These are phyloP conservation scores for Closterium sp. DNA, from an alignment of 139 green algal genomes.

Conservation along the genomic window DNA sequence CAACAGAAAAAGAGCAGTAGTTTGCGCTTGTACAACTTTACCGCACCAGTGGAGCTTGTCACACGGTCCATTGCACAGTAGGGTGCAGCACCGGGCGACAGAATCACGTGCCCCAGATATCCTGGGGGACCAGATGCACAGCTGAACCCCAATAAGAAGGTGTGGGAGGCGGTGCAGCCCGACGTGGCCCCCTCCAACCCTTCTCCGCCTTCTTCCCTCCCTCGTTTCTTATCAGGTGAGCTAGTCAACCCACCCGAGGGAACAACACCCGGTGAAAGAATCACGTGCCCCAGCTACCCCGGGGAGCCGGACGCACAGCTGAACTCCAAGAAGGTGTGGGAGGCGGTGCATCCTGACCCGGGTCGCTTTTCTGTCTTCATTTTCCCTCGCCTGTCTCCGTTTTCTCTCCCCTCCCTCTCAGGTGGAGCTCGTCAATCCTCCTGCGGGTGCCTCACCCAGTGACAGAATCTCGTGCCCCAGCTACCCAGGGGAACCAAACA, in stretches of 20 bases:
- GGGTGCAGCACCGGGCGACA: constrained; percentile 67
- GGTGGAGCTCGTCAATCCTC: constrained; percentile 80
- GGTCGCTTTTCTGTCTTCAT: neutral
- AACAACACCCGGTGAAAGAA: constrained; percentile 65
- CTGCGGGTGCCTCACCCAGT: constrained; percentile 64
- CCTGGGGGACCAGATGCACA: constrained; percentile 71
- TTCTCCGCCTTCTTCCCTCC: neutral
- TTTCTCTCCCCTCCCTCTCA: neutral
- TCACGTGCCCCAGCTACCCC: constrained; percentile 68
- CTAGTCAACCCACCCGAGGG: constrained; percentile 78
- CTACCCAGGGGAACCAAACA: constrained; percentile 73
- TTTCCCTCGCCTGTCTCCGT: neutral
- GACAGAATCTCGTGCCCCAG: constrained; percentile 73
- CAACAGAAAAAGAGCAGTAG: too few relatives aligned
- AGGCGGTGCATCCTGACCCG: constrained; percentile 34
- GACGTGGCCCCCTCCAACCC: neutral
- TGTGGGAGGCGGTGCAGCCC: constrained; percentile 35
- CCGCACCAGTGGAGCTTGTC: constrained; percentile 79
- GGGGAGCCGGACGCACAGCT: constrained; percentile 78
- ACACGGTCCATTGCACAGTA: constrained; percentile 77
- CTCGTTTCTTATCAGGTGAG: constrained; percentile 57
- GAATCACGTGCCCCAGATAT: constrained; percentile 70
- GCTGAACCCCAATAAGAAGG: constrained; percentile 64
- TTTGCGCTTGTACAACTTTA: too few relatives aligned
- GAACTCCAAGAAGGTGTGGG: constrained; percentile 59